Evolutionary conservation across 768 basidiomycete species (phyloP), one percentile per base, ranked within the genome.

Genomic region (Boletellus ananiceps): DNA sequence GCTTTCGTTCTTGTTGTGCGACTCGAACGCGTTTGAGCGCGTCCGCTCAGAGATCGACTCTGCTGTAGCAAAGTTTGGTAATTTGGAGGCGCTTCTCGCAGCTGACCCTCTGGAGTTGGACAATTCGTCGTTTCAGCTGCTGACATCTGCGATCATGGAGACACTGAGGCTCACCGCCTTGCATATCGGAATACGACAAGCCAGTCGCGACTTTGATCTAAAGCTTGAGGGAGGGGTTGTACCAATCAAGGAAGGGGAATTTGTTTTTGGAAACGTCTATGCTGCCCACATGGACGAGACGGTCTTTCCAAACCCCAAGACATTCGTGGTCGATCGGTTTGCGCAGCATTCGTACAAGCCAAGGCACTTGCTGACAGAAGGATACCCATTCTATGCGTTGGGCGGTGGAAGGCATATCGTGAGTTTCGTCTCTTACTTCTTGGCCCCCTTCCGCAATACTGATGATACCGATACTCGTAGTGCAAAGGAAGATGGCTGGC

Each of bases 21-120:
- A 75, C 47, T 74, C 74, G 0, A 59, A 64, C n/a, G 71, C 66
- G 1, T 66, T 79, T 62, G 66, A 69, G 25, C 74, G 70, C 44
- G 68, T 80, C 5, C 74, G 74, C 2, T 62, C 66, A 4, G 77
- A 82, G 50, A 62, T 81, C 12, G 79, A 81, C 34, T 18, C 14
- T 6, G 58, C 54, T 1, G 44, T 64, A 6, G 23, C 49, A 25
- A 54, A 31, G 8, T 58, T 44, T 1, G 47, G 58, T 2, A 35
- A 29, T 38, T 40, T 64, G 40, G 56, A 55, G 16, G 23, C 19
- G 12, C 40, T 64, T 2, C 45, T 63, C 0, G 47, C 40, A 5
- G 52, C 48, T 2, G 51, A 23, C 34, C 58, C 58, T 0, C 47
- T 50, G 5, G 21, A 40, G 18, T 8, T 64, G 47, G 61, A 61